Conservation (phyloP, 805 yeast genomes). For the Schwanniomyces vanrijiae region DNA sequence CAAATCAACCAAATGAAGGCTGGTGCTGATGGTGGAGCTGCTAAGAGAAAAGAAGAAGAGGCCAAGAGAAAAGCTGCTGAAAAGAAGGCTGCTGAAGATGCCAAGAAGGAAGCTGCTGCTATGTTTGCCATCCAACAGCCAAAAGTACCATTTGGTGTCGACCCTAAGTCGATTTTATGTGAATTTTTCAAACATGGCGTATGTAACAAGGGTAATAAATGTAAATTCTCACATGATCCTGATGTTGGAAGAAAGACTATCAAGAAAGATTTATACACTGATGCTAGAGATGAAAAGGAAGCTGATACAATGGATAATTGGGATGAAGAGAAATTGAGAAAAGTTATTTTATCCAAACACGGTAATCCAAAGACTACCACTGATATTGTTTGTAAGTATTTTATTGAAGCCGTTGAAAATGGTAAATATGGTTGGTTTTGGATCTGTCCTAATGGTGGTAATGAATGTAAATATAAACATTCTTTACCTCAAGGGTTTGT, state of each 20-base stretch:
- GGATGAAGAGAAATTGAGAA: slow-evolving; percentile 94
- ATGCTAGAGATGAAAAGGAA: slow-evolving; percentile 71
- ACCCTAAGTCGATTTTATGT: slow-evolving; percentile 92
- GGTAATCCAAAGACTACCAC: slow-evolving; percentile 95
- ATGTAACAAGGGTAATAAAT: slow-evolving; percentile 80
- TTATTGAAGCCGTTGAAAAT: slow-evolving; percentile 95
- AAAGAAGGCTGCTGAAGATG: slow-evolving; percentile 88
- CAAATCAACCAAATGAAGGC: slow-evolving; percentile 48
- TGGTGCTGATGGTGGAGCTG: slow-evolving; percentile 48
- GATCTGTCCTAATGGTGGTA: slow-evolving; percentile 94
- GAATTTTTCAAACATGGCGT: slow-evolving; percentile 82
- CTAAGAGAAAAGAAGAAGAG: slow-evolving; percentile 75
- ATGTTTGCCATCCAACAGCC: slow-evolving; percentile 72
- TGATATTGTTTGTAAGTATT: slow-evolving; percentile 88
- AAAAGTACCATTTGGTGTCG: slow-evolving; percentile 94
- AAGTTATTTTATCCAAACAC: slow-evolving; percentile 85
- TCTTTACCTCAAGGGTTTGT: slow-evolving; percentile 96
- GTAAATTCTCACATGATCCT: slow-evolving; percentile 93
- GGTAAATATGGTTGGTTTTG: slow-evolving; percentile 99
- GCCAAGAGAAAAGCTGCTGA: slow-evolving; percentile 66
- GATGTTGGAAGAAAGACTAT: slow-evolving; percentile 81
- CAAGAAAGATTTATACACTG: slow-evolving; percentile 91
- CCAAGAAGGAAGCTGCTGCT: slow-evolving; percentile 82
- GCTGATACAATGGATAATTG: slow-evolving; percentile 91
- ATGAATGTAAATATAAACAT: slow-evolving; percentile 90